Evolutionary conservation across 768 basidiomycete species (phyloP), one percentile per base, ranked within the genome.

Genomic region (Cystoderma amianthinum): DNA sequence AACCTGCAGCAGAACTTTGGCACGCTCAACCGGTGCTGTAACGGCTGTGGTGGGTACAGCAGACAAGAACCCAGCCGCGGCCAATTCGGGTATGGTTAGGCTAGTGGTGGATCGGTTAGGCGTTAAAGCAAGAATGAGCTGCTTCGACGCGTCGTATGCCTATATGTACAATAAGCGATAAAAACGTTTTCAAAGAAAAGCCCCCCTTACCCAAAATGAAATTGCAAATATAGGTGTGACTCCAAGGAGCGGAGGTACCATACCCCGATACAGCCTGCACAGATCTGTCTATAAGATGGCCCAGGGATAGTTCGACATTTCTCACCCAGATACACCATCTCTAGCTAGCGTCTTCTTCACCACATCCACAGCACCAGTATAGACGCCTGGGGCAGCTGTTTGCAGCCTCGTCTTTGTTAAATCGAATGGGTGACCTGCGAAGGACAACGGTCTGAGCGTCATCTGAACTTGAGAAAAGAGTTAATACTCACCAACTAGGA

Each of bases 151-250:
- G 58, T 97, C 93, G 57, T 98, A 99, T 5, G 88, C 92, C 94
- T 95, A 47, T 25, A n/a, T n/a, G 19, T 38, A 36, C 33, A 33
- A 37, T 38, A 38, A 39, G 42, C 18, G 15, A 35, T 17, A 19
- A 25, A 19, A 17, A 39, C 36, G 10, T 21, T 20, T 28, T 39
- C 45, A 51, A 45, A 35, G 40, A 47, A 43, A 38, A 23, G 36
- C 12, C 42, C 51, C n/a, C n/a, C 74, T 44, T 60, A 93, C 94
- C 94, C 94, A 97, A 71, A 99, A 98, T 3, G 92, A 95, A 21
- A 98, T 68, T 3, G 96, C 96, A 54, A 99, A 99, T 55, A 97
- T 98, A 23, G 96, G 96, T 3, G 96, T 98, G 20, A 99, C 91
- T 20, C 95, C 92, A 21, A 96, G 67, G 44, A 97, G 63, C 33